Percentiles rank a stretch among this genome's conserved stretches.
Conservation (phyloP, 148 eudicot genomes). For the Cornus kousa region DNA sequence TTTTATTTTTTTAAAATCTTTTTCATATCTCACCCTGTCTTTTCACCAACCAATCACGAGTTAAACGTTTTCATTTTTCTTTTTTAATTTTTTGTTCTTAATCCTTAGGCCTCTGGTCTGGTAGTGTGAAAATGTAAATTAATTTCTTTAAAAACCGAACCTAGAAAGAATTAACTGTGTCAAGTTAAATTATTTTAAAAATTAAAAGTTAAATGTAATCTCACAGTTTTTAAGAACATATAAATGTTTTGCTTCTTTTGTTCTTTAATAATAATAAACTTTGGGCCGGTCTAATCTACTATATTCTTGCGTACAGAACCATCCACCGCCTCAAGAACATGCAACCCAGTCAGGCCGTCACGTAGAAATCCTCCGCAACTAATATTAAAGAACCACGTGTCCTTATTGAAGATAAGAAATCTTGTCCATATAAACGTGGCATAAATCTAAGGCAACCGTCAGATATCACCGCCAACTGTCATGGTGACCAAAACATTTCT, state of each 20-base stretch:
- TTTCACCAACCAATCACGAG: no score
- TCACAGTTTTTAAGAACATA: neutral
- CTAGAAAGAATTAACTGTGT: no score
- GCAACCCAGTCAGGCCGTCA: neutral
- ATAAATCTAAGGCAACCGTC: neutral
- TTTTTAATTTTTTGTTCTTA: no score
- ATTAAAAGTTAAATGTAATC: neutral
- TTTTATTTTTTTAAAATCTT: no score
- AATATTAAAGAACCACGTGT: neutral
- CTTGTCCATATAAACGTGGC: neutral
- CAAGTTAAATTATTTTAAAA: no score
- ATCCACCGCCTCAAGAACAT: neutral
- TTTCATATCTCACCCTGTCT: no score
- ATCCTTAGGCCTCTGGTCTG: no score
- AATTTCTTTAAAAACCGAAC: no score
- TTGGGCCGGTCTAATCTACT: neutral
- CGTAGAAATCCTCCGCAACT: neutral
- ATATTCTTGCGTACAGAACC: neutral
- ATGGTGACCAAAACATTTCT: neutral
- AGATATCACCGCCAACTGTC: neutral
- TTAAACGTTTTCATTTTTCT: no score
- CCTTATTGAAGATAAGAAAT: neutral
- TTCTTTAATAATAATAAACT: neutral
- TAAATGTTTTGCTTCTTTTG: no score
- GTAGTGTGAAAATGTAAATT: no score